A percentile compares a stretch with the other conserved stretches of the same genome.
Conservation (phyloP, 2,329 filamentous ascomycete species). For the Leptographium lundbergii region DNA sequence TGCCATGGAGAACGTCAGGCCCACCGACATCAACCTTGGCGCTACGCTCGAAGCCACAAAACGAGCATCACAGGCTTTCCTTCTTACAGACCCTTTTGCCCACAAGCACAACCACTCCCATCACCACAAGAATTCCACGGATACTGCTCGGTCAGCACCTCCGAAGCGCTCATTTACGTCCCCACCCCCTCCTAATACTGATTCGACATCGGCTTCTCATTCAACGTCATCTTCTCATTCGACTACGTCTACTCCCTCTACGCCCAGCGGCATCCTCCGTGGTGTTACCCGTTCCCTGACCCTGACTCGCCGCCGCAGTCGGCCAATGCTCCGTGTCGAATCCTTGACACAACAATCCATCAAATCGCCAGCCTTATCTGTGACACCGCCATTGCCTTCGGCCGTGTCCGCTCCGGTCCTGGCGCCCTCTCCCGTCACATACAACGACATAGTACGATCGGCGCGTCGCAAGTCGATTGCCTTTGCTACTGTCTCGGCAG, state of each 20-base stretch:
- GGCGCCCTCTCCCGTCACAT: conserved; percentile 19
- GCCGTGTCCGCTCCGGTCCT: not conserved
- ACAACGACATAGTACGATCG: conserved; percentile 31
- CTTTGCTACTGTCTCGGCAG: not conserved
- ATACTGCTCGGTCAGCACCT: conserved; percentile 15
- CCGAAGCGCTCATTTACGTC: conserved; percentile 14
- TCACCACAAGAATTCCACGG: not conserved
- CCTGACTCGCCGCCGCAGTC: conserved; percentile 42
- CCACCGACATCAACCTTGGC: not conserved
- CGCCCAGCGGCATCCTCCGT: conserved; percentile 35
- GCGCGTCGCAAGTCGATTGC: conserved; percentile 9
- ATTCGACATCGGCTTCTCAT: not conserved
- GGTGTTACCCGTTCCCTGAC: conserved; percentile 36
- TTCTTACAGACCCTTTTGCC: conserved; percentile 42
- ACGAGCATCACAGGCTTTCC: conserved; percentile 27
- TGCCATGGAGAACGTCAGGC: conserved; percentile 7
- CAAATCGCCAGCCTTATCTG: not conserved
- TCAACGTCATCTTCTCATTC: not conserved
- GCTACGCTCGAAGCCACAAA: not conserved
- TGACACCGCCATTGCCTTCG: not conserved
- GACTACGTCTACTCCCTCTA: not conserved
- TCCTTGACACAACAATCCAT: not conserved
- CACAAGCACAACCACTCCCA: conserved; percentile 19
- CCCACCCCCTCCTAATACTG: not conserved
- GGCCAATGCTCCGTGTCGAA: conserved; percentile 27